Evolutionary conservation across 2,329 filamentous ascomycete species (phyloP), one percentile per base, ranked within the genome.

Genomic region (Alternaria solani): DNA sequence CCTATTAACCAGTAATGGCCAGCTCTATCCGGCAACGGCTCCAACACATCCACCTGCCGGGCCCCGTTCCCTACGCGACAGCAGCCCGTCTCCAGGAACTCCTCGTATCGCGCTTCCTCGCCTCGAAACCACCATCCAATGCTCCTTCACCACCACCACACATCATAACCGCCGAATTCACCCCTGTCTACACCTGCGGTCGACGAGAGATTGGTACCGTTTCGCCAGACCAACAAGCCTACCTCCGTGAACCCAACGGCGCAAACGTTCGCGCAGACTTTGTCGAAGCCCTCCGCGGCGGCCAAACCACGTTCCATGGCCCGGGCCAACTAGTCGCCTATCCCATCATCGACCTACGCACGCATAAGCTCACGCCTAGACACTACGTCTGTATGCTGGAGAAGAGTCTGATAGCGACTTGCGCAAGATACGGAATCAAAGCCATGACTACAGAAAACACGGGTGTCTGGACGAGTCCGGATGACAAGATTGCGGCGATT

Each of bases 241-340:
- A 77, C 65, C 69, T 83, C 34, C 70, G 79, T 46, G 11, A 30
- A 30, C 28, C 28, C 28, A 30, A 30, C 11, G 11, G 5, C 28
- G 65, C 73, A 32, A 59, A 75, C 32, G 81, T 81, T 36, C 68
- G 75, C 26, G 91, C 90, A 3, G 82, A 86, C n/a, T 87, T 95
- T 69, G 79, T 87, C 43, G 85, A 89, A 70, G 90, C 92, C 14
- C 86, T 88, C n/a, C 89, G 95, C 55, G 95, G 95, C 62, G 95
- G 95, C 0, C 88, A 96, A 66, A 94, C 92, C 0, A 98, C 95
- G 3, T 98, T 97, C 81, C 95, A 99, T 76, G 95, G 94, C 0
- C 95, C 94, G 0, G 94, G 94, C 0, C 95, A 99, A 77, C 81
- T 96, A 49, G 91, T 97, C 36, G 88, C 94, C n/a, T 99, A 96